Evolutionary conservation across 169 alveolate species (phyloP), one percentile per base, ranked within the genome.

Genomic region (Theileria annulata): DNA sequence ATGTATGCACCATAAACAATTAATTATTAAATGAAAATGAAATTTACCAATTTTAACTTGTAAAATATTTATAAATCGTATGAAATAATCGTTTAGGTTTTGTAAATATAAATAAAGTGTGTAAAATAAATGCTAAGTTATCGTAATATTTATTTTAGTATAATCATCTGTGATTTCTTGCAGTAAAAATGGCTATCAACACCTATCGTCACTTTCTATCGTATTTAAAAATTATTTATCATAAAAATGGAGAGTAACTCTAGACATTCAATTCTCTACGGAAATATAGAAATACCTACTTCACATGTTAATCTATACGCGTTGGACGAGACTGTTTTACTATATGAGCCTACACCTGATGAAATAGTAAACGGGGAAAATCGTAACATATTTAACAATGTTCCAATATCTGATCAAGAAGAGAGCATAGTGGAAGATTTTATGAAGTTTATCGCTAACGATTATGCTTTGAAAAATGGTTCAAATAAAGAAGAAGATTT

Each of bases 321-420:
- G 3, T 60, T 86, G 75, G 92, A 86, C 59, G 85, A 73, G 21
- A 47, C 87, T 30, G 87, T 86, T 33, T 81, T 86, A 60, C 69
- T 79, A 27, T 86, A 77, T 48, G 87, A 86, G 69, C 92, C 92
- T 15, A 23, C 56, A 49, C 54, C 59, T 42, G 82, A 66, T 13
- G 92, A 86, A 48, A 75, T 86, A 30, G 56, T 77, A 27, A 85
- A 74, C 54, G 63, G 68, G 25, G 79, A 79, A 63, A 25, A 71
- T 13, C 56, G 92, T 31, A 73, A 63, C 56, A 86, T 86, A 19
- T 86, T 86, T 71, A 86, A 86, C 64, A 86, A 86, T 48, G 80
- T 80, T 21, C 79, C 82, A 35, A 86, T 86, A n/a, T 49, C 30
- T n/a, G 74, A 72, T 56, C 80, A 79, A 35, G 92, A 86, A 63